Evolutionary conservation across 2,329 filamentous ascomycete species (phyloP), one percentile per base, ranked within the genome.

Genomic region (Phoma sp.): DNA sequence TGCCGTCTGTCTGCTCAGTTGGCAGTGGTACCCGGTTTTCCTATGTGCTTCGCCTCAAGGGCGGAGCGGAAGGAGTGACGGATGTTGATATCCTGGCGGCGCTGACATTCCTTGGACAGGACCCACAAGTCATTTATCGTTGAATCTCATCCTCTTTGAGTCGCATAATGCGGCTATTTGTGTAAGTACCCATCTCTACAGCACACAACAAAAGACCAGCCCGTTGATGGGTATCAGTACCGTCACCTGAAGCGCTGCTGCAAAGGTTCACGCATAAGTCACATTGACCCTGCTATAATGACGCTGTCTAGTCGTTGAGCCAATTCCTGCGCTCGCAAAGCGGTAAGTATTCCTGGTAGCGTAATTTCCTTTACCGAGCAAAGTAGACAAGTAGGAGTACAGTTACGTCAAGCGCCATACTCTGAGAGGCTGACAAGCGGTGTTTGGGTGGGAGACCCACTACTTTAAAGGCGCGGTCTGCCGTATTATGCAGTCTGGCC

Each of bases 351-450:
- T 28, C 18, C 26, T 26, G 11, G 29, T 23, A 54, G 32, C 17
- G 15, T 23, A n/a, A 26, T 14, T 20, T 45, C 6, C n/a, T 7
- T 28, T 46, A 11, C 30, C 39, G 23, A 29, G 25, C 32, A 25
- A 39, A 38, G 23, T 21, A 21, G 14, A 43, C 42, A 56, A 34
- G 37, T 47, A 42, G 57, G 59, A 62, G 65, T 67, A 62, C 51
- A 42, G 56, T 67, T 66, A 71, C 68, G 68, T 71, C 67, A 71
- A 66, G 64, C 60, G 60, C 34, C 29, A 29, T 28, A 21, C 32
- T 12, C 15, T 14, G 10, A 26, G 20, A 26, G 6, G 30, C 30
- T 21, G 18, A 36, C 42, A 45, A 28, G 36, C 39, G 37, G 53
- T 54, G 58, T 54, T 49, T 49, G 52, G 69, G 63, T 69, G 66